Evolutionary conservation across 1,284 basidiomycete species (phyloP).

Genomic region (Schizophyllum commune): DNA sequence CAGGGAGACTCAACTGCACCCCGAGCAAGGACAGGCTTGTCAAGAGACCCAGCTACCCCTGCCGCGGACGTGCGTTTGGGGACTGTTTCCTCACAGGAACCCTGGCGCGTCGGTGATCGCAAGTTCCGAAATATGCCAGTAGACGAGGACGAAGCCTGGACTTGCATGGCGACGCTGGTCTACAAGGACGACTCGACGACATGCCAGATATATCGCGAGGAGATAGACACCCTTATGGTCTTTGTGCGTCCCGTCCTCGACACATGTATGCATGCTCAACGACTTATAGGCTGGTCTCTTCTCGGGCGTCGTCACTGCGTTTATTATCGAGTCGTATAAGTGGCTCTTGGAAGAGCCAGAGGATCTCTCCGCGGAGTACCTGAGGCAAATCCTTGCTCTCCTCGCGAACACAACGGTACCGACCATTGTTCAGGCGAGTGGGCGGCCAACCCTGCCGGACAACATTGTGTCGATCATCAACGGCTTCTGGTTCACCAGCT

Average conservation of each 20-base stretch:
- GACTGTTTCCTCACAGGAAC: no score
- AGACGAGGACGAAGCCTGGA: background rate
- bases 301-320: slow-evolving; percentile 5
- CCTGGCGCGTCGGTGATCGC: background rate
- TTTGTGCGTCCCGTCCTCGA: background rate
- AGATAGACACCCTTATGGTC: background rate
- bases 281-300: slow-evolving; percentile 1
- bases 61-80: no score
- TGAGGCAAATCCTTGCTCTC: background rate
- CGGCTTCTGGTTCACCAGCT: slow-evolving; percentile 34
- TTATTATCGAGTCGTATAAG: slow-evolving; percentile 5
- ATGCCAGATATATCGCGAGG: background rate
- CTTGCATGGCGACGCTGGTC: background rate
- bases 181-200: background rate
- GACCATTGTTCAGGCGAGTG: background rate
- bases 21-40: no score
- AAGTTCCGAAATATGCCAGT: background rate
- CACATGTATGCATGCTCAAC: background rate
- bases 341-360: slow-evolving; percentile 1
- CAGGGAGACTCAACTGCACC: no score
- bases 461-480: slow-evolving; percentile 20
- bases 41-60: no score
- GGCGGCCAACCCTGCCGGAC: background rate
- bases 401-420: background rate
- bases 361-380: slow-evolving; percentile 1